A percentile compares a stretch with the other conserved stretches of the same genome.
phyloP scores from a whole-genome alignment of 306 rosid genomes.

The Pyrus bretschneideri region DNA sequence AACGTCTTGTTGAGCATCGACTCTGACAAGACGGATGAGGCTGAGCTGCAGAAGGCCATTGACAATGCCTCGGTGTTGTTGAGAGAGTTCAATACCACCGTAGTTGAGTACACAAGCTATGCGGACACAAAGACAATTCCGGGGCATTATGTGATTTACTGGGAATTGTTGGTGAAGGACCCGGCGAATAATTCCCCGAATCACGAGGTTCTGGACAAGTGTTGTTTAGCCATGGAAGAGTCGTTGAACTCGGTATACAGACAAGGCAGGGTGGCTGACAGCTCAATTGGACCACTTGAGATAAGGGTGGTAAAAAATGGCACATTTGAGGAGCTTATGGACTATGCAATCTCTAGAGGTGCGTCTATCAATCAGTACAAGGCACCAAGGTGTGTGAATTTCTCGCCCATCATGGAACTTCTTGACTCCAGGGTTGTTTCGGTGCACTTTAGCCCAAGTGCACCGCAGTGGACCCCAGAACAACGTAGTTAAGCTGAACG shows the following conservation, averaged over 20 bases:
- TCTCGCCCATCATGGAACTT: conserved; percentile 75
- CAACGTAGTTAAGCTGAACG: conserved; percentile 37
- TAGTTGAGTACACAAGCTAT: conserved; percentile 79
- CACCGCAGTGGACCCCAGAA: conserved; percentile 79
- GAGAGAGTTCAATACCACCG: conserved; percentile 47
- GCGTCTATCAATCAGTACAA: conserved; percentile 93
- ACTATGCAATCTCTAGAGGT: conserved; percentile 84
- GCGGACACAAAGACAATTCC: conserved; percentile 67
- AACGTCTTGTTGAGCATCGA: conserved; percentile 82
- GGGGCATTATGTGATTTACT: conserved; percentile 87
- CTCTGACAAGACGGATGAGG: conserved; percentile 76
- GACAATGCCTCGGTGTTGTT: conserved; percentile 47
- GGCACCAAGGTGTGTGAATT: conserved; percentile 82
- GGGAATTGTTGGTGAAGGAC: conserved; percentile 74
- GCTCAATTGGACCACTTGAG: conserved; percentile 85
- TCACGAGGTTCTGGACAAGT: conserved; percentile 31
- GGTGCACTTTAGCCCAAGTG: conserved; percentile 66
- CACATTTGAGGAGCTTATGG: conserved; percentile 92
- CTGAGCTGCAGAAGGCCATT: conserved; percentile 66
- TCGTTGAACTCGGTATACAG: conserved; percentile 77
- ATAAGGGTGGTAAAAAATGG: conserved; percentile 83
- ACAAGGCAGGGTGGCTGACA: conserved; percentile 76
- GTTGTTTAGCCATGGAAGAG: conserved; percentile 79
- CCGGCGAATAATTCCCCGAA: conserved; percentile 32
- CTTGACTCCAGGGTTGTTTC: conserved; percentile 73